Evolutionary conservation across 2,329 filamentous ascomycete species (phyloP), one percentile per base, ranked within the genome.

Genomic region (Ascochyta rabiei): DNA sequence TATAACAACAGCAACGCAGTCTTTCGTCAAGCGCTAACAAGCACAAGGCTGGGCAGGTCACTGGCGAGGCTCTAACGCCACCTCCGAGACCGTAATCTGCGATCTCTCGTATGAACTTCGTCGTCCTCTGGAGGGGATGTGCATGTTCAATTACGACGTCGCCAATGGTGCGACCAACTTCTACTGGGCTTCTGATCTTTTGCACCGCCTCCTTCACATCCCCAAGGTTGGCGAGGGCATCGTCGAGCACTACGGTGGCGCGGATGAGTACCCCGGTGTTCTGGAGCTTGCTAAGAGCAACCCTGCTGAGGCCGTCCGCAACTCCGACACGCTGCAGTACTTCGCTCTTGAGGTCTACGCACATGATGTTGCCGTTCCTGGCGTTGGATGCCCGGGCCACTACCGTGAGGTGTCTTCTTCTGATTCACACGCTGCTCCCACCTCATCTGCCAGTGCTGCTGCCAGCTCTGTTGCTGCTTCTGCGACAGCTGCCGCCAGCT

Each of bases 301-400:
- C 7, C 73, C 77, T 4, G 78, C 80, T 23, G 76, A 81, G 2
- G 75, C 81, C 5, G 81, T 77, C 3, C 76, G 80, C 24, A 86
- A 90, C 73, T 86, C 82, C 28, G 81, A 88, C 59, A 80, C 82
- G 0, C 77, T 90, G 37, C 85, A 88, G 73, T 88, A 86, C 71
- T 90, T 90, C 68, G 87, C 88, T 4, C 80, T 88, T 6, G 86
- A 89, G 54, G 85, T 79, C 1, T 90, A 87, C 70, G 86, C 86
- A 0, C 85, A 82, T 59, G 86, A 89, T 56, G 80, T 89, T 63
- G 84, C 84, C 7, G 76, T 84, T 5, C 86, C 86, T 0, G 86
- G 86, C 0, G 78, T 81, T 24, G 87, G 87, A 0, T 89, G 87
- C 68, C 70, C 81, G 0, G 86, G 86, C 3, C 76, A 61, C 7